A percentile compares a stretch with the other conserved stretches of the same genome.
phyloP scores from a whole-genome alignment of 345 rosid genomes.

The Diplotaxis tenuifolia region DNA sequence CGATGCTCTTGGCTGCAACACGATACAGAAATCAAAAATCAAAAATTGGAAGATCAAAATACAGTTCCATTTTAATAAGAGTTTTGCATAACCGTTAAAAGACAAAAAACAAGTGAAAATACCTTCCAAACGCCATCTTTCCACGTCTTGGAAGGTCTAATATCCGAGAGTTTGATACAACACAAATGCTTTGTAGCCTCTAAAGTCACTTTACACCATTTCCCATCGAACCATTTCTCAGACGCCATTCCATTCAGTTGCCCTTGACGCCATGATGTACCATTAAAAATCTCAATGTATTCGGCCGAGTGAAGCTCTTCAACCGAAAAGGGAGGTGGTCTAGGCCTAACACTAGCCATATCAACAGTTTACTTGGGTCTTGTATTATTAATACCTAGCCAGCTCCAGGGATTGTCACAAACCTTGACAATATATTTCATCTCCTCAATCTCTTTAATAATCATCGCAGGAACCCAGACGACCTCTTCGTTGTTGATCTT shows the following conservation, averaged over 20 bases:
- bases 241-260: conserved; percentile 2
- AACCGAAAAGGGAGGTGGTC: conserved; percentile 42
- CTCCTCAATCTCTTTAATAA: conserved; percentile 42
- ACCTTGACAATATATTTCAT: conserved; percentile 34
- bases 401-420: conserved; percentile 21
- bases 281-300: conserved; percentile 40
- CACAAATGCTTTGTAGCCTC: conserved; percentile 43
- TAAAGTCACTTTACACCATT: conserved; percentile 43
- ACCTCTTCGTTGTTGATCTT: neutral
- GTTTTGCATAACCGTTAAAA: neutral
- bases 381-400: conserved; percentile 27
- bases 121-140: conserved; percentile 22
- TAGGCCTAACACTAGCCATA: conserved; percentile 14
- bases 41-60: no score
- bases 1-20: conserved; percentile 32
- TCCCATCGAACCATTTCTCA: conserved; percentile 24
- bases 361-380: conserved; percentile 20
- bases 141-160: conserved; percentile 56
- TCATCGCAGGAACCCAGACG: conserved; percentile 10
- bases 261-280: conserved; percentile 5
- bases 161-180: conserved; percentile 38
- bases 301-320: conserved; percentile 44
- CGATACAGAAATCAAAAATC: no score
- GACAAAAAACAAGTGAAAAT: neutral
- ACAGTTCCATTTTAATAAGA: neutral